These are phyloP conservation scores for Phylloporus scabripes DNA, from an alignment of 768 basidiomycete species.

Conservation along the genomic window DNA sequence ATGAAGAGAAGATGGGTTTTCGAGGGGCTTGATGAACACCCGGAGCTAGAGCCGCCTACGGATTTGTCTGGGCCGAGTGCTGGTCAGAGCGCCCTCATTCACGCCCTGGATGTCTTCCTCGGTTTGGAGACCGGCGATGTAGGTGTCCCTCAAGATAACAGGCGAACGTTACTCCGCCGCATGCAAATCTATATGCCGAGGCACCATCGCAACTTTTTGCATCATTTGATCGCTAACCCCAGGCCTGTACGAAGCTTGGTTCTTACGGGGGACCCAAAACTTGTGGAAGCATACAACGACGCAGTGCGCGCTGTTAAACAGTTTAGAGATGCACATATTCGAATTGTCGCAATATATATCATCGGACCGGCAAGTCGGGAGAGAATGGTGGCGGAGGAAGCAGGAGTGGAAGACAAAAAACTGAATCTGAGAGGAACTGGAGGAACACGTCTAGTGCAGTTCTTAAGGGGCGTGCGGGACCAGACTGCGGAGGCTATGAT, in stretches of 20 bases:
- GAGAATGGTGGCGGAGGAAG: slow-evolving; percentile 7
- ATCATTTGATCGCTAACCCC: slow-evolving; percentile 55
- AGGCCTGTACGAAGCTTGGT: slow-evolving; percentile 60
- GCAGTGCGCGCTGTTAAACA: slow-evolving; percentile 61
- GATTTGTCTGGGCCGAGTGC: slow-evolving; percentile 76
- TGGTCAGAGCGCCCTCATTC: slow-evolving; percentile 75
- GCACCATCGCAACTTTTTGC: slow-evolving; percentile 72
- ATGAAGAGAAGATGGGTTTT: slow-evolving; percentile 48
- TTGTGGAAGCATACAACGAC: slow-evolving; percentile 55
- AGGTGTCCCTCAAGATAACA: slow-evolving; percentile 9
- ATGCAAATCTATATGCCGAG: slow-evolving; percentile 84
- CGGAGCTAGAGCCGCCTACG: slow-evolving; percentile 37
- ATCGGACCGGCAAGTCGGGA: slow-evolving; percentile 52
- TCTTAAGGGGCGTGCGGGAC: slow-evolving; percentile 67
- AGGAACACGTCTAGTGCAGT: slow-evolving; percentile 71
- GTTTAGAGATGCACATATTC: slow-evolving; percentile 74
- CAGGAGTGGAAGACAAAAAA: slow-evolving; percentile 18
- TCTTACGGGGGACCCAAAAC: slow-evolving; percentile 17
- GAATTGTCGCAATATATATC: slow-evolving; percentile 70
- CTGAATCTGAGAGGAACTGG: slow-evolving; percentile 63
- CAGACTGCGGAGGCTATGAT: slow-evolving; percentile 50
- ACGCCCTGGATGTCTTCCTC: slow-evolving; percentile 67
- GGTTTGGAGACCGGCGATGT: slow-evolving; percentile 49
- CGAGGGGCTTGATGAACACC: slow-evolving; percentile 50
- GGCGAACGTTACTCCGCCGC: slow-evolving; percentile 51